A percentile compares a stretch with the other conserved stretches of the same genome.
phyloP scores from a whole-genome alignment of 2,329 filamentous ascomycete species.

The Apiospora aurea region DNA sequence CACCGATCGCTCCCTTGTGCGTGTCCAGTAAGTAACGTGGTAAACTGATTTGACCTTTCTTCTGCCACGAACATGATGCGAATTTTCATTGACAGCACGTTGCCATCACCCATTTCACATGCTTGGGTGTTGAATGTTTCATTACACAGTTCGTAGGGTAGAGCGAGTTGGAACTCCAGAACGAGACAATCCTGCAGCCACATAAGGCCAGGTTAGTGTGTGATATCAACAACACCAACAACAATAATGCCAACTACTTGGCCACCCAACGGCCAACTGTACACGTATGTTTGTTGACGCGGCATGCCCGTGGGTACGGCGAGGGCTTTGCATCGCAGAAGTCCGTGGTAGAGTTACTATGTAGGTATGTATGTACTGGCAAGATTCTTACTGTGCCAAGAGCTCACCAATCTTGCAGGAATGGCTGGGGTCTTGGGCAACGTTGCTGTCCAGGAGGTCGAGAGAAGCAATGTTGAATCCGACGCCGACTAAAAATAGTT shows the following conservation, averaged over 20 bases:
- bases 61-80: constrained; percentile 8
- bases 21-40: not conserved
- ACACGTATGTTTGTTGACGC: constrained; percentile 7
- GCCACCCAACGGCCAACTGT: not conserved
- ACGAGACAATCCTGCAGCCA: constrained; percentile 1
- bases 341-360: not conserved
- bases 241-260: not conserved
- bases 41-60: not conserved
- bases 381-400: not conserved
- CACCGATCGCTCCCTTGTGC: constrained; percentile 3
- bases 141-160: not conserved
- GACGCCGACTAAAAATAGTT: constrained; percentile 19
- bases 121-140: not conserved
- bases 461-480: not conserved
- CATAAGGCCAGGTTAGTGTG: not conserved
- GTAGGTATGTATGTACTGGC: not conserved
- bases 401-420: not conserved
- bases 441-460: not conserved
- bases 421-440: constrained; percentile 31
- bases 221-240: not conserved
- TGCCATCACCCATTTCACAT: not conserved
- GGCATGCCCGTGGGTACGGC: constrained; percentile 6
- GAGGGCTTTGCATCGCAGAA: not conserved
- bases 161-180: not conserved
- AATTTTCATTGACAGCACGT: not conserved